Conservation (phyloP, 768 basidiomycete species). For the Mrakia hoshinonis region DNA sequence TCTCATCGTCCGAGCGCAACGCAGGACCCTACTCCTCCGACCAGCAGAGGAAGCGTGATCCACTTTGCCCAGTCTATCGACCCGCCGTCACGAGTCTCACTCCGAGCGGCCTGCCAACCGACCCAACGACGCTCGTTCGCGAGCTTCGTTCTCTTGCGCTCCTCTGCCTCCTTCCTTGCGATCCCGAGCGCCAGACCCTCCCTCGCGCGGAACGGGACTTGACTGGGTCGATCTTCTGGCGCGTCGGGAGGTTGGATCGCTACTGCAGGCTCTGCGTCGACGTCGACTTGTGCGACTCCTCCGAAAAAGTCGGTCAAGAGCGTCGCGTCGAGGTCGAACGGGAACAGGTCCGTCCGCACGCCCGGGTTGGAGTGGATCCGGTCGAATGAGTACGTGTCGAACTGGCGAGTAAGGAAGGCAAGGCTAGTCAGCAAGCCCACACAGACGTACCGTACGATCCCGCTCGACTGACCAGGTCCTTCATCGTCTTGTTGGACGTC, state of each 20-base stretch:
- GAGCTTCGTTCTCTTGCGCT: background rate
- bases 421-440: background rate
- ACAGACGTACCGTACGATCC: background rate
- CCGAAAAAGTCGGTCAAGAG: slow-evolving; percentile 80
- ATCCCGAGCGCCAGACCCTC: background rate
- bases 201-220: background rate
- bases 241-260: background rate
- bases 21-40: background rate
- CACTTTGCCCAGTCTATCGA: background rate
- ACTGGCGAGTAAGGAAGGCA: slow-evolving; percentile 46
- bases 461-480: slow-evolving; percentile 60
- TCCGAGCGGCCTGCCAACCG: background rate
- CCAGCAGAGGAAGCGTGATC: background rate
- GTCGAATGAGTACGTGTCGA: slow-evolving; percentile 63
- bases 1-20: background rate
- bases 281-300: slow-evolving; percentile 74
- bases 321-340: slow-evolving; percentile 49
- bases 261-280: slow-evolving; percentile 35
- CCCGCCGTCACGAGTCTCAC: background rate
- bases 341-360: slow-evolving; percentile 76
- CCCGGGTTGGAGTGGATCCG: slow-evolving; percentile 79
- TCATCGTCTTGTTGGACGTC: slow-evolving; percentile 68
- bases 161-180: background rate
- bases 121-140: background rate
- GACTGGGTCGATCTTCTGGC: background rate